Percentiles rank a stretch among this genome's conserved stretches.
Conservation (phyloP, 768 basidiomycete genomes). For the Plicaturopsis crispa region DNA sequence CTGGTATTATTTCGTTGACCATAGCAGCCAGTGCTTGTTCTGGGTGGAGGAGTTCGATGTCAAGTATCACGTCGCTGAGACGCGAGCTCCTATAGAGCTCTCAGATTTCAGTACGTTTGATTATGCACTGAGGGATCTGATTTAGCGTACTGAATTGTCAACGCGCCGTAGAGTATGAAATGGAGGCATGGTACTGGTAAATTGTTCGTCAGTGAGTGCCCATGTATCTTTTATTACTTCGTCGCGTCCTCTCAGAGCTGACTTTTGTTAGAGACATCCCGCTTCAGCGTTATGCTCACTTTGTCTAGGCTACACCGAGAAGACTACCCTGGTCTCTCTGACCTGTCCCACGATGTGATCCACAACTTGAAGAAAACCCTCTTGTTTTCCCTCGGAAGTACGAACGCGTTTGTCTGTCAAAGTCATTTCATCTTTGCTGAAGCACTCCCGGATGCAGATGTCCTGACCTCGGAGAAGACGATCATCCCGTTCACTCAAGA, state of each 20-base stretch:
- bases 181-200: constrained; percentile 31
- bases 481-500: too few relatives aligned
- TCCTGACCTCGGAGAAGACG: too few relatives aligned
- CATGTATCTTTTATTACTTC: too few relatives aligned
- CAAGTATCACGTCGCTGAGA: neutral
- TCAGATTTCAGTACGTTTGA: neutral
- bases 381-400: constrained; percentile 16
- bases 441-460: too few relatives aligned
- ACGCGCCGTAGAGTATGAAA: constrained; percentile 20
- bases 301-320: too few relatives aligned
- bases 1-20: neutral
- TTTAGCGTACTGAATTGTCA: neutral
- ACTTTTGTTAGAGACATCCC: too few relatives aligned
- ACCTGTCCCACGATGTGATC: constrained; percentile 21
- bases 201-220: too few relatives aligned
- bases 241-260: too few relatives aligned
- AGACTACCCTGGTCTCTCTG: too few relatives aligned
- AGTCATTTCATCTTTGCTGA: too few relatives aligned
- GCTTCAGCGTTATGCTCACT: too few relatives aligned
- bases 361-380: constrained; percentile 10
- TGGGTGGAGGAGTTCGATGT: neutral
- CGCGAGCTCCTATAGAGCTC: neutral
- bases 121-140: neutral
- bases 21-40: neutral
- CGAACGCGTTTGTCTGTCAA: too few relatives aligned